phyloP scores from a whole-genome alignment of 2,329 filamentous ascomycete species.

The Aspergillus novofumigatus region DNA sequence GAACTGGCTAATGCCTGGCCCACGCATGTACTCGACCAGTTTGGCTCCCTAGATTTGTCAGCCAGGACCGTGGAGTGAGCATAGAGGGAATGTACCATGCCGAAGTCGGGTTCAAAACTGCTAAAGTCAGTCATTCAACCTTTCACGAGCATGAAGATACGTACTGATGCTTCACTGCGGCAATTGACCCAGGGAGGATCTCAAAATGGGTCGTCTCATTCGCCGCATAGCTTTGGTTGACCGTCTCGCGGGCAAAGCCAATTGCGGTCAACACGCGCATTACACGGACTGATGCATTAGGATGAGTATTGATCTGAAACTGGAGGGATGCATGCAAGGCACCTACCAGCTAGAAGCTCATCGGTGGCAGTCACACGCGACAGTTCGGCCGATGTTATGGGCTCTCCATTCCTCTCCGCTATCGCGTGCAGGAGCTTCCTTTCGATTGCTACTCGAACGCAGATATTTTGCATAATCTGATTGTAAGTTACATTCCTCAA shows the following conservation, averaged over 20 bases:
- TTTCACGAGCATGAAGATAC: neutral
- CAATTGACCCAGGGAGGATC: constrained; percentile 13
- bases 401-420: neutral
- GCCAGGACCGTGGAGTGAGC: neutral
- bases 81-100: constrained; percentile 2
- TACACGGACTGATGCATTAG: constrained; percentile 8
- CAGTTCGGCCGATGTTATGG: constrained; percentile 8
- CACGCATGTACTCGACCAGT: constrained; percentile 16
- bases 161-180: constrained; percentile 15
- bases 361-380: constrained; percentile 7
- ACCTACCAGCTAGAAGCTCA: constrained; percentile 9
- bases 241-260: constrained; percentile 13
- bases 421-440: constrained; percentile 8
- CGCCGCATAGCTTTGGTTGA: constrained; percentile 14
- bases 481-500: neutral
- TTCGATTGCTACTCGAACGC: constrained; percentile 10
- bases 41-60: neutral
- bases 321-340: neutral
- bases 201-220: constrained; percentile 15
- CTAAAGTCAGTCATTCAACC: neutral
- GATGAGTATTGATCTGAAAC: neutral
- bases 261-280: constrained; percentile 17
- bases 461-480: constrained; percentile 19
- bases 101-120: constrained; percentile 8
- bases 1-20: constrained; percentile 9